A percentile compares a stretch with the other conserved stretches of the same genome.
Evolutionary conservation across 345 rosid genomes (phyloP).

Genomic region (Excoecaria agallocha): DNA sequence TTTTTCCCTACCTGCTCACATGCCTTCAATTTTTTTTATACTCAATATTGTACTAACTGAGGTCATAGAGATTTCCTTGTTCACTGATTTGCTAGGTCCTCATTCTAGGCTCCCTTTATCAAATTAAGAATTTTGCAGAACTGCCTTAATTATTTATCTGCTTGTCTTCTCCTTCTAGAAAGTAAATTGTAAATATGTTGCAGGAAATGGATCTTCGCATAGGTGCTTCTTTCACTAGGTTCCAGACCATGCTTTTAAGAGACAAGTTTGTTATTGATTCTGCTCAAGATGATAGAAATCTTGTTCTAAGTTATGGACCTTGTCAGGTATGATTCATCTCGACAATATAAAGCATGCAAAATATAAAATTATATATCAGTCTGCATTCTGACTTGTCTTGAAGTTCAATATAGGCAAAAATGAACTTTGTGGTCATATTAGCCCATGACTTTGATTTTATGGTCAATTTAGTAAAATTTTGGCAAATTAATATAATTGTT

Average conservation of each 20-base stretch:
- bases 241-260: conserved; percentile 86
- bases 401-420: not conserved
- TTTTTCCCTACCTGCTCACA: conserved; percentile 5
- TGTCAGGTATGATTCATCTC: conserved; percentile 61
- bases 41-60: not conserved
- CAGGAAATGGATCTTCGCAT: conserved; percentile 97
- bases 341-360: not conserved
- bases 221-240: conserved; percentile 97
- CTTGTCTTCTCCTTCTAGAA: not conserved
- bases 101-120: not conserved
- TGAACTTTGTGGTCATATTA: not conserved
- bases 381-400: not conserved
- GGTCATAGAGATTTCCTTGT: not conserved
- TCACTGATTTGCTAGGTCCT: conserved; percentile 13
- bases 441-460: not conserved
- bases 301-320: conserved; percentile 94
- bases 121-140: not conserved
- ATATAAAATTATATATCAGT: not conserved
- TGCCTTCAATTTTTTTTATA: not conserved
- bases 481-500: not conserved
- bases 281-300: conserved; percentile 72
- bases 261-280: conserved; percentile 73
- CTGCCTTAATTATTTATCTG: not conserved
- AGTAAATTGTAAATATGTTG: conserved; percentile 6
- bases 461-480: not conserved